Evolutionary conservation across 1,139 yeast genomes (phyloP).

Genomic region (Yarrowia galli): DNA sequence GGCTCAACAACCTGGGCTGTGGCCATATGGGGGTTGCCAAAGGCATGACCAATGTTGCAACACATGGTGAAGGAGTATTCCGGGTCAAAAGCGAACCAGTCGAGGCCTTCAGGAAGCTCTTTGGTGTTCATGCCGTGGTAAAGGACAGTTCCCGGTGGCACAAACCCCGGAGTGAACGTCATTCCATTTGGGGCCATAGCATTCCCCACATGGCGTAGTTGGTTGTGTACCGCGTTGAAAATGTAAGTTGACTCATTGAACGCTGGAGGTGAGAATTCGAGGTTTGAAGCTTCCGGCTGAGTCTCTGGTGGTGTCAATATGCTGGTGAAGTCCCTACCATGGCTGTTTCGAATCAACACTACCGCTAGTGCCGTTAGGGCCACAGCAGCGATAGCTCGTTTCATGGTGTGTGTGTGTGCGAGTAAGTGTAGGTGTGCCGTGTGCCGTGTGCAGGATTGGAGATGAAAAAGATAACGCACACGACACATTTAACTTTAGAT

Average conservation of each 20-base stretch:
- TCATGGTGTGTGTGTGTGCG: slow-evolving; percentile 5
- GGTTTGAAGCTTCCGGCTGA: background rate
- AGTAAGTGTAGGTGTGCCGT: too few relatives aligned
- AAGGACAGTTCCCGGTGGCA: slow-evolving; percentile 6
- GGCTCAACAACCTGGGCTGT: slow-evolving; percentile 18
- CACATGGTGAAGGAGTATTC: slow-evolving; percentile 33
- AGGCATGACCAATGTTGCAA: slow-evolving; percentile 22
- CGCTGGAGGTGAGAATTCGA: slow-evolving; percentile 14
- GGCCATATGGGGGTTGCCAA: slow-evolving; percentile 16
- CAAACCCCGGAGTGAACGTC: slow-evolving; percentile 14
- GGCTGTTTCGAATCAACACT: background rate
- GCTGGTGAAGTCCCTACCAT: background rate
- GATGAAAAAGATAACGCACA: slow-evolving; percentile 34
- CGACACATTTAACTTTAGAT: slow-evolving; percentile 27
- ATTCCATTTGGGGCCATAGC: slow-evolving; percentile 31
- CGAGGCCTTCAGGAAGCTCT: slow-evolving; percentile 13
- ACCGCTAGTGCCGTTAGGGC: slow-evolving; percentile 17
- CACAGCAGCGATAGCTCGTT: slow-evolving; percentile 1
- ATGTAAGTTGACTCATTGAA: slow-evolving; percentile 31
- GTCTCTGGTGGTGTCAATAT: background rate
- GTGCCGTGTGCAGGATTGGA: background rate
- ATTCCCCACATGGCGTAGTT: slow-evolving; percentile 22
- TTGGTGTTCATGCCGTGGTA: slow-evolving; percentile 18
- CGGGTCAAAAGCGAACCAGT: slow-evolving; percentile 29
- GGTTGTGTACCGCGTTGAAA: slow-evolving; percentile 28